Evolutionary conservation across 1,139 yeast species (phyloP).

Genomic region (Debaryomyces nepalensis): DNA sequence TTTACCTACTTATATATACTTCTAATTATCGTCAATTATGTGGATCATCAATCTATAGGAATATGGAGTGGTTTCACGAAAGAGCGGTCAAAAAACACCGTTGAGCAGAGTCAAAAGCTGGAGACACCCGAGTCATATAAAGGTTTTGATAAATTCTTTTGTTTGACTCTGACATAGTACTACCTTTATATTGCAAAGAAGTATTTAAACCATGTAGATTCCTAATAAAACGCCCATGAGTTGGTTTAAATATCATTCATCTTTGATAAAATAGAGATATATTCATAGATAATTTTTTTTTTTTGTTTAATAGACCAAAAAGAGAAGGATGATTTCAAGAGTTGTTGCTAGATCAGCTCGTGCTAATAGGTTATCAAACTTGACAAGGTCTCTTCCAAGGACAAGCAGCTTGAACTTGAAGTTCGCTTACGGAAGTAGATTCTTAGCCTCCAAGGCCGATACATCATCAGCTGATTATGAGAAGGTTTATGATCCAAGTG

Average conservation of each 20-base stretch:
- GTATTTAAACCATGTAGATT: constrained; percentile 7
- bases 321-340: constrained; percentile 11
- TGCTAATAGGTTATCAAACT: constrained; percentile 5
- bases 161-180: constrained; percentile 4
- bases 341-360: constrained; percentile 12
- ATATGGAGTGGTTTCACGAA: no score
- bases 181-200: not conserved
- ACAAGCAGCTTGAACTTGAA: constrained; percentile 2
- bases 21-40: no score
- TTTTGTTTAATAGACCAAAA: constrained; percentile 4
- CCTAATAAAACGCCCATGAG: constrained; percentile 1
- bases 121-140: constrained; percentile 7
- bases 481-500: constrained; percentile 43
- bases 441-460: constrained; percentile 42
- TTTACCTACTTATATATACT: no score
- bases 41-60: no score
- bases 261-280: constrained; percentile 7
- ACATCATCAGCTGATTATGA: constrained; percentile 51
- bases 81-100: not conserved
- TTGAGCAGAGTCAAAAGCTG: constrained; percentile 1
- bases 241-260: not conserved
- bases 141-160: constrained; percentile 1
- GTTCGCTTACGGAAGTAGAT: constrained; percentile 15
- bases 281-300: constrained; percentile 8
- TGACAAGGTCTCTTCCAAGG: constrained; percentile 7